Evolutionary conservation across 169 alveolate genomes (phyloP), one percentile per base, ranked within the genome.

Genomic region (Besnoitia besnoiti): DNA sequence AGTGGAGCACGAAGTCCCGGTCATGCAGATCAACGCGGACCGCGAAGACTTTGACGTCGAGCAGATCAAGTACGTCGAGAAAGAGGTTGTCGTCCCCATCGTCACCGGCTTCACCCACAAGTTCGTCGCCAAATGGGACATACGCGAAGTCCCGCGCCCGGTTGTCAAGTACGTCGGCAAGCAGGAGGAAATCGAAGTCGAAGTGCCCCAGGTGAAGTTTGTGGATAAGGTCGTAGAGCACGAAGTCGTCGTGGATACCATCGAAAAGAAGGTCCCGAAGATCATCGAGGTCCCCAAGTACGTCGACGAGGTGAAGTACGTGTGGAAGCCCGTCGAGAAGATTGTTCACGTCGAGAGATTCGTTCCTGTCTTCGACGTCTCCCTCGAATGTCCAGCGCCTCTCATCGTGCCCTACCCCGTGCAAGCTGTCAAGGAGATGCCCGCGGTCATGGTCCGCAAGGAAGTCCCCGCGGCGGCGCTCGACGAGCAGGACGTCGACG

Each of bases 381-480:
- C 95, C 82, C 96, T 96, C 61, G 97, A 96, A 87, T 96, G 98
- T 85, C 98, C 98, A 27, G 97, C 98, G 85, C 98, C 98, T 67
- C 96, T 96, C 91, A 95, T 96, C 59, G 97, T 96, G 8, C 98
- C 98, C 1, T 96, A 96, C 92, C 97, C 97, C 33, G 97, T 96
- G 79, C 97, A 96, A 92, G 96, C 94, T 59, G 95, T 96, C 59
- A 96, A 95, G 82, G 97, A 96, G 82, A 94, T 96, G 90, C 97
- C 98, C 30, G 96, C 98, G 75, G 96, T 96, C 47, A 96, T 96
- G 97, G 95, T 96, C 80, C 94, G 95, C 89, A 95, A 95, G 85
- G 92, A 85, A 33, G 89, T 91, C 85, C 91, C 94, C 19, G 87
- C 19, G 0, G 55, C 87, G 4, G 89, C 93, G 27, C 77, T 73